phyloP scores from a whole-genome alignment of 2,329 filamentous ascomycete species.

The Pseudogymnoascus sp. region DNA sequence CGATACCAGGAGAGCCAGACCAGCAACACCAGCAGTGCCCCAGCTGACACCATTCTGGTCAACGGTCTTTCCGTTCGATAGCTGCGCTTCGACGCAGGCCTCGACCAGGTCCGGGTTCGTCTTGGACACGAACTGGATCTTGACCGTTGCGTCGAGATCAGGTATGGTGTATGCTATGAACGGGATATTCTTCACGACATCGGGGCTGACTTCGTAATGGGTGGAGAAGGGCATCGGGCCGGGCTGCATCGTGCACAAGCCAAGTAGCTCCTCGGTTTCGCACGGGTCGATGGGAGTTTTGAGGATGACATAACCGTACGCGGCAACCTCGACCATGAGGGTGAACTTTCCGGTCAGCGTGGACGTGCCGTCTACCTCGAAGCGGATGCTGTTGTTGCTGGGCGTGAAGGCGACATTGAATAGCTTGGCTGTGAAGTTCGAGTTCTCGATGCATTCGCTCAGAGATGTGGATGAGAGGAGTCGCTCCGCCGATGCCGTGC shows the following conservation, averaged over 20 bases:
- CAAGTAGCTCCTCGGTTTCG: constrained; percentile 50
- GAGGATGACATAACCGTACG: constrained; percentile 72
- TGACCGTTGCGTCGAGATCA: constrained; percentile 80
- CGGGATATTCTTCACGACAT: constrained; percentile 59
- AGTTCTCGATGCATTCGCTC: constrained; percentile 75
- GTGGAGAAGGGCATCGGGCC: constrained; percentile 73
- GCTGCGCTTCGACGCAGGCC: constrained; percentile 77
- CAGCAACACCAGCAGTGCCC: constrained; percentile 80
- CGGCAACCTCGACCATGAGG: constrained; percentile 66
- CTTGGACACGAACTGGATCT: constrained; percentile 59
- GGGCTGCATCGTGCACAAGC: constrained; percentile 85
- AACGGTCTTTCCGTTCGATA: constrained; percentile 90
- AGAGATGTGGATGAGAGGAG: constrained; percentile 68
- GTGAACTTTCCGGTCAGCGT: constrained; percentile 74
- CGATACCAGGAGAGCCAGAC: constrained; percentile 72
- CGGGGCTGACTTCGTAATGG: constrained; percentile 49
- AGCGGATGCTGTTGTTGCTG: constrained; percentile 59
- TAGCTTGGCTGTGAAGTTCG: constrained; percentile 75
- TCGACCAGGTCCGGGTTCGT: constrained; percentile 44
- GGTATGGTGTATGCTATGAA: constrained; percentile 82
- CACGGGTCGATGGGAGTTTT: constrained; percentile 68
- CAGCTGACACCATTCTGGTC: constrained; percentile 83
- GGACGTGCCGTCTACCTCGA: constrained; percentile 74
- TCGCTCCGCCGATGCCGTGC: background rate
- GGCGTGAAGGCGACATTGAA: constrained; percentile 81